Conservation (phyloP, 2,329 filamentous ascomycete genomes). For the Aspergillus pseudotamarii region DNA sequence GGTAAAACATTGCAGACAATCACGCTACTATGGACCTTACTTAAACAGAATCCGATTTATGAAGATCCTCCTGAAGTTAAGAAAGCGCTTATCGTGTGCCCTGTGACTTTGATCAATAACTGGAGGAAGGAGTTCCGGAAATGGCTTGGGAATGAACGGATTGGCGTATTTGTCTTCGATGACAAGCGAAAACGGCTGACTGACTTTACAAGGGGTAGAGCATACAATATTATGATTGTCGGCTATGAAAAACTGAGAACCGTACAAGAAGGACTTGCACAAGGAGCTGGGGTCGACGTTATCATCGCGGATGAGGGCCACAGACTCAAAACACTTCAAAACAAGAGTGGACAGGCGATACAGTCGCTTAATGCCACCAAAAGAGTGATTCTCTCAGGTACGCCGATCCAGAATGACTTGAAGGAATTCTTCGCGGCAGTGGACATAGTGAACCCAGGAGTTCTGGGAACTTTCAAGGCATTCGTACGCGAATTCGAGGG, state of each 20-base stretch:
- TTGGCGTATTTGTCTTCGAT: conserved; percentile 69
- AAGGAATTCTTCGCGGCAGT: conserved; percentile 69
- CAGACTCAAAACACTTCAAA: conserved; percentile 68
- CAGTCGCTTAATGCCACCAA: conserved; percentile 64
- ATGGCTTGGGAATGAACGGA: conserved; percentile 71
- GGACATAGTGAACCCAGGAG: conserved; percentile 69
- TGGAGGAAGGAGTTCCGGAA: conserved; percentile 75
- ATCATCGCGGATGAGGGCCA: conserved; percentile 72
- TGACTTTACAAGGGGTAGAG: conserved; percentile 69
- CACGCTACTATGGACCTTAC: conserved; percentile 68
- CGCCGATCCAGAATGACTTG: conserved; percentile 69
- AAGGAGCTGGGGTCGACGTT: conserved; percentile 66
- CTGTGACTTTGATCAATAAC: conserved; percentile 71
- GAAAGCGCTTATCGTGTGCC: conserved; percentile 73
- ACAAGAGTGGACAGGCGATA: conserved; percentile 68
- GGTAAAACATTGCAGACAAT: conserved; percentile 77
- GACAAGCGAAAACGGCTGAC: conserved; percentile 62
- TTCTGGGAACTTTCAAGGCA: conserved; percentile 62
- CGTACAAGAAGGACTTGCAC: conserved; percentile 66
- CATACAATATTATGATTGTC: conserved; percentile 72
- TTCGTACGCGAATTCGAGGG: conserved; percentile 68
- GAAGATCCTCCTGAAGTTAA: conserved; percentile 63
- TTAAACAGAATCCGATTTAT: conserved; percentile 71
- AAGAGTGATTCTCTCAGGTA: conserved; percentile 66
- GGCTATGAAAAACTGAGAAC: conserved; percentile 71